phyloP scores from a whole-genome alignment of 352 stramenopile species.

The Phytophthora citrophthora region DNA sequence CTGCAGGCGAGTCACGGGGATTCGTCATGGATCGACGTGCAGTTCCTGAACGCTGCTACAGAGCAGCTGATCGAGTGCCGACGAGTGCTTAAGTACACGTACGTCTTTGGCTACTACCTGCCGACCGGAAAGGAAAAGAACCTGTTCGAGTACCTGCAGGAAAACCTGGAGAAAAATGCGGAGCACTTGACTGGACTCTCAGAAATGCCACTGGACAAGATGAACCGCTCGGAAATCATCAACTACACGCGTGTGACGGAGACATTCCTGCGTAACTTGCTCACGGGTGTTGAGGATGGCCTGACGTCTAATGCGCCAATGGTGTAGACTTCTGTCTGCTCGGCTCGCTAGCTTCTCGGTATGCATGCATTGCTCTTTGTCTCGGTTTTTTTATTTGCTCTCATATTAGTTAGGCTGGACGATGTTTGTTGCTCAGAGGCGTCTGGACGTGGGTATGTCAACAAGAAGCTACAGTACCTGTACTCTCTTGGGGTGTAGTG shows the following conservation, averaged over 20 bases:
- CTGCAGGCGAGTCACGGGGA: slow-evolving; percentile 93
- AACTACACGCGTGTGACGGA: slow-evolving; percentile 96
- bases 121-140: slow-evolving; percentile 90
- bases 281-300: slow-evolving; percentile 92
- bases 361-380: slow-evolving; percentile 37
- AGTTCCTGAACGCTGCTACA: slow-evolving; percentile 97
- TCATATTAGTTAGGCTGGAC: slow-evolving; percentile 33
- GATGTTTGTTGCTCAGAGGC: slow-evolving; percentile 26
- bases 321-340: slow-evolving; percentile 31
- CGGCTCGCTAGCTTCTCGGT: slow-evolving; percentile 18
- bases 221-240: slow-evolving; percentile 94
- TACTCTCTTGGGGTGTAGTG: neutral
- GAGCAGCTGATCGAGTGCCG: slow-evolving; percentile 98
- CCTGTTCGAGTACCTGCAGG: slow-evolving; percentile 95
- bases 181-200: slow-evolving; percentile 92
- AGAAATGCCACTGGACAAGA: slow-evolving; percentile 91
- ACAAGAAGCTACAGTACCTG: neutral
- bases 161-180: slow-evolving; percentile 95
- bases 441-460: slow-evolving; percentile 6
- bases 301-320: slow-evolving; percentile 57
- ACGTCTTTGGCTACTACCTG: slow-evolving; percentile 96
- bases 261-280: slow-evolving; percentile 91
- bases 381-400: slow-evolving; percentile 40
- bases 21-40: slow-evolving; percentile 97
- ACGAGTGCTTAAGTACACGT: slow-evolving; percentile 99